These are phyloP conservation scores for Stellera chamaejasme DNA, from an alignment of 345 rosid genomes.

Conservation along the genomic window DNA sequence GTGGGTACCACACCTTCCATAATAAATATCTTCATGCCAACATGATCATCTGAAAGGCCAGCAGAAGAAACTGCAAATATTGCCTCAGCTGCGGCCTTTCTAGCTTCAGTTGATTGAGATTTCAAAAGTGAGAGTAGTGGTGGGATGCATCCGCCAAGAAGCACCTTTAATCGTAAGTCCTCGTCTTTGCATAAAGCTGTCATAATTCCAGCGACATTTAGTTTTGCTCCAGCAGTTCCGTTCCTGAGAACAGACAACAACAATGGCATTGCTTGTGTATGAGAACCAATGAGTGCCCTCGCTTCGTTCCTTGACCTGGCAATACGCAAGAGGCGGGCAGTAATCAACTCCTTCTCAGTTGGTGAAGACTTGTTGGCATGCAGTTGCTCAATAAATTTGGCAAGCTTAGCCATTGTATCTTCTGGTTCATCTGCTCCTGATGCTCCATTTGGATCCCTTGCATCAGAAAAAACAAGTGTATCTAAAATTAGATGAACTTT, in stretches of 20 bases:
- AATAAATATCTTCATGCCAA: constrained; percentile 78
- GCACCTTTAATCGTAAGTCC: constrained; percentile 63
- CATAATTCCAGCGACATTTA: constrained; percentile 59
- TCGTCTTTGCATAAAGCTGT: constrained; percentile 70
- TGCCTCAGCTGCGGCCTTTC: constrained; percentile 78
- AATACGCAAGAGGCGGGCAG: constrained; percentile 59
- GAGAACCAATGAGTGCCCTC: constrained; percentile 58
- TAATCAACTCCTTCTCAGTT: constrained; percentile 68
- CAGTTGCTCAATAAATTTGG: constrained; percentile 68
- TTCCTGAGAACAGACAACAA: constrained; percentile 71
- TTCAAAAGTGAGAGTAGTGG: constrained; percentile 76
- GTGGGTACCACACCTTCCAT: constrained; percentile 81
- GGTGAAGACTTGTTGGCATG: constrained; percentile 56
- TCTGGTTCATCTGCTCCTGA: constrained; percentile 46
- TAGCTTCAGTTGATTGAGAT: constrained; percentile 59
- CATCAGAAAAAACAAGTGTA: constrained; percentile 6
- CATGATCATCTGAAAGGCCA: constrained; percentile 68
- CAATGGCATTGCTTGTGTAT: constrained; percentile 79
- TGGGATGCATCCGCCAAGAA: constrained; percentile 89
- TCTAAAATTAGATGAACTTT: not conserved
- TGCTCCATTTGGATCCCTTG: constrained; percentile 46
- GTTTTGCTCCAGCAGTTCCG: constrained; percentile 62
- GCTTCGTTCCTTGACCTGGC: constrained; percentile 69
- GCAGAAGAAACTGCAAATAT: constrained; percentile 76
- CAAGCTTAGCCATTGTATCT: constrained; percentile 49